Evolutionary conservation across 139 green algal genomes (phyloP), one percentile per base, ranked within the genome.

Genomic region (Micractinium sp.): DNA sequence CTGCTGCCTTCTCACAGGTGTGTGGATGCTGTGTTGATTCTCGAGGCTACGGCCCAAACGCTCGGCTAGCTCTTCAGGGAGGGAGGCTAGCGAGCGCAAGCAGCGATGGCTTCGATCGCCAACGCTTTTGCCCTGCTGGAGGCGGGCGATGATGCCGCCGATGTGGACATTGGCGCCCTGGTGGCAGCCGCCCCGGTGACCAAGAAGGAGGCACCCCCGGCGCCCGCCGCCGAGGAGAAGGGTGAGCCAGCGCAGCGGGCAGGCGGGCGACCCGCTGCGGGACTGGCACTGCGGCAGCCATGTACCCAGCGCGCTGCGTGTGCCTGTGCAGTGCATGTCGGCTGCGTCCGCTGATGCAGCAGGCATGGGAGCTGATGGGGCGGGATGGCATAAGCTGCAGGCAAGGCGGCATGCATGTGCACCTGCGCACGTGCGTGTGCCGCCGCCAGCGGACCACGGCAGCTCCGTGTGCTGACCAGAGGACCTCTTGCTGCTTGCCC

Each of bases 81-180:
- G 74, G 74, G 33, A 80, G 74, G 74, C 74, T 80, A 80, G 74
- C 33, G 83, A 79, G 67, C 41, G 85, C 63, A 67, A 69, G 56
- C 61, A 33, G 86, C 83, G 77, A 92, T 87, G 74, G 82, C 90
- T 88, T 84, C 92, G 53, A 73, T 82, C 74, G 71, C 88, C 73
- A 86, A 91, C 47, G 75, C 77, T 25, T 87, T 94, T 35, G 82
- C 86, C 0, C 31, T 92, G 29, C 79, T 94, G 82, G 74, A 92
- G 3, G 56, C 60, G 41, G 84, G 66, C 67, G 90, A 93, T 81
- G 90, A 93, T 63, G 87, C 75, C 16, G 67, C 74, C 3, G 86
- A 85, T 69, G 82, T 94, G 2, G 87, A 90, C 29, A 88, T 90
- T 16, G n/a, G 18, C 16, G 74, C 86, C n/a, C 77, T 93, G 86